Percentiles rank a stretch among this genome's conserved stretches.
Evolutionary conservation across 768 basidiomycete species (phyloP).

Genomic region (Psilocybe sp.): DNA sequence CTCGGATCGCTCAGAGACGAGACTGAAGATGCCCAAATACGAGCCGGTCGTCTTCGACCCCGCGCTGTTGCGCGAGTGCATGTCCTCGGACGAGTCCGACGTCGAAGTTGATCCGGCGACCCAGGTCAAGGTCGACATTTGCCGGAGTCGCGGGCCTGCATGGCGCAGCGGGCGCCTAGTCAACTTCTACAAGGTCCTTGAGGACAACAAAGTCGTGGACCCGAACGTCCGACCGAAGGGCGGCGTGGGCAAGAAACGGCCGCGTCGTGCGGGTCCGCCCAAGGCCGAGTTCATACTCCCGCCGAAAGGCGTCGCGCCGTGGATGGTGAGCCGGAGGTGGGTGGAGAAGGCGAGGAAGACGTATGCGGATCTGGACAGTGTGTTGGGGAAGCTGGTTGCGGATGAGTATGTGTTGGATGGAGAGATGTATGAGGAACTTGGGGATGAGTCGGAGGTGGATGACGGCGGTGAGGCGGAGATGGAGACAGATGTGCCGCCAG

Average conservation of each 20-base stretch:
- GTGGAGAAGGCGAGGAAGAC: conserved; percentile 34
- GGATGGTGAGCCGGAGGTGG: conserved; percentile 81
- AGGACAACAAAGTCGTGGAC: conserved; percentile 51
- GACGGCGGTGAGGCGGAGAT: conserved; percentile 5
- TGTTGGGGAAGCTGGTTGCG: conserved; percentile 40
- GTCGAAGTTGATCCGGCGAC: conserved; percentile 34
- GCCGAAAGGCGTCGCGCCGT: conserved; percentile 59
- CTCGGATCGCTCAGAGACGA: conserved; percentile 56
- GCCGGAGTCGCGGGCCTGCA: conserved; percentile 50
- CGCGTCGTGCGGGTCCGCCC: conserved; percentile 45
- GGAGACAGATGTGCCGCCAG: too few relatives aligned
- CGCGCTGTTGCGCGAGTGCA: conserved; percentile 70
- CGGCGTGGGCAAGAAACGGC: conserved; percentile 50
- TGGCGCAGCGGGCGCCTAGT: conserved; percentile 71
- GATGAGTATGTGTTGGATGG: conserved; percentile 45
- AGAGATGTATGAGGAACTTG: conserved; percentile 30
- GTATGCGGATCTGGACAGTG: conserved; percentile 45
- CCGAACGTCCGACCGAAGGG: conserved; percentile 50
- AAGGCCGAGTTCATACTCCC: conserved; percentile 61
- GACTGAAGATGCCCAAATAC: conserved; percentile 50
- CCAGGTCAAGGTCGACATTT: conserved; percentile 34
- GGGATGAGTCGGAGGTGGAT: conserved; percentile 53
- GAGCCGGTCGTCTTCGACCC: conserved; percentile 67
- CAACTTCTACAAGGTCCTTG: conserved; percentile 58
- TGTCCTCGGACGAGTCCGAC: conserved; percentile 80